These are phyloP conservation scores for Scedosporium aurantiacum DNA, from an alignment of 2,329 filamentous ascomycete genomes.

Conservation along the genomic window DNA sequence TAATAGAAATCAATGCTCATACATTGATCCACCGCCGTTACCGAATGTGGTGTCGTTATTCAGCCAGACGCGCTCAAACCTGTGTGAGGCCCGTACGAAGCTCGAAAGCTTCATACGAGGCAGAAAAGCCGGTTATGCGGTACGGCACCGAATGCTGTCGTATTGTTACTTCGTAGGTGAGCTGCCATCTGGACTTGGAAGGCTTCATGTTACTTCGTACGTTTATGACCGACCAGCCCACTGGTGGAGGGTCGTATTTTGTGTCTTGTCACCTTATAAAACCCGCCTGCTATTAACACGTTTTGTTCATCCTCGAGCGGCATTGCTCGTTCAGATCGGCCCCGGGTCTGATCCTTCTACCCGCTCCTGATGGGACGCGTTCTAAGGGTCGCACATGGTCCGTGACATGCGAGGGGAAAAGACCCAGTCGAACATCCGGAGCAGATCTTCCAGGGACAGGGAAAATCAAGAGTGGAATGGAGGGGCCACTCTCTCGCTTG, in stretches of 20 bases:
- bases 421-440: not conserved
- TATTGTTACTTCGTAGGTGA: not conserved
- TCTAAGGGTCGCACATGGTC: not conserved
- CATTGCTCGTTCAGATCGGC: not conserved
- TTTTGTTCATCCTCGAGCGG: not conserved
- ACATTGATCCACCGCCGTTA: not conserved
- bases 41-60: not conserved
- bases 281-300: not conserved
- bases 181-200: not conserved
- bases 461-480: not conserved
- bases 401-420: not conserved
- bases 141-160: not conserved
- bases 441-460: not conserved
- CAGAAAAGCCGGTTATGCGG: not conserved
- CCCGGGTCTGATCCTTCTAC: not conserved
- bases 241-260: not conserved
- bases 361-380: not conserved
- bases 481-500: not conserved
- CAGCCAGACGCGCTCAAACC: not conserved
- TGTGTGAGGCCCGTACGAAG: too few relatives aligned
- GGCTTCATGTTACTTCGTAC: not conserved
- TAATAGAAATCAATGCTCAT: not conserved
- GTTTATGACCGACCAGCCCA: not conserved
- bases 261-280: not conserved
- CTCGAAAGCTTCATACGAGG: not conserved